These are phyloP conservation scores for Neonectria hederae DNA, from an alignment of 2,329 filamentous ascomycete species.

Conservation along the genomic window DNA sequence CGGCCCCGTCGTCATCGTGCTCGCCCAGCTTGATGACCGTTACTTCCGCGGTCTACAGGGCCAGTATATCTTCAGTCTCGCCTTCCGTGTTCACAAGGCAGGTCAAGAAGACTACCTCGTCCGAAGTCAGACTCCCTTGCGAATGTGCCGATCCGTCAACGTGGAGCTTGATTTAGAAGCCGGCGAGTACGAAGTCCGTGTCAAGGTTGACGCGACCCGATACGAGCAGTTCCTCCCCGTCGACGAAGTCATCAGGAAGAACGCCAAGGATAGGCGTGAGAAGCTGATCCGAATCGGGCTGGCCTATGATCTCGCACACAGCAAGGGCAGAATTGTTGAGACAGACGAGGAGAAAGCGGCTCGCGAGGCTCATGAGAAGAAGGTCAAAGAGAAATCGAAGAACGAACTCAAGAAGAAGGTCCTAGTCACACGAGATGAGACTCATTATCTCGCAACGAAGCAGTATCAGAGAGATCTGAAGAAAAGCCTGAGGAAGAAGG, in stretches of 20 bases:
- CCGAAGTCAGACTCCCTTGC: slow-evolving; percentile 61
- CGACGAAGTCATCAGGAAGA: slow-evolving; percentile 73
- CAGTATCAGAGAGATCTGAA: slow-evolving; percentile 47
- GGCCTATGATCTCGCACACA: slow-evolving; percentile 76
- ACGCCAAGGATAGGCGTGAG: slow-evolving; percentile 70
- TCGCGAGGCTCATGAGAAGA: slow-evolving; percentile 56
- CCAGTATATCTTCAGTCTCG: slow-evolving; percentile 63
- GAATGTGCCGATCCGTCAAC: slow-evolving; percentile 78
- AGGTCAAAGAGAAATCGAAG: slow-evolving; percentile 52
- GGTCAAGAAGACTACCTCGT: slow-evolving; percentile 64
- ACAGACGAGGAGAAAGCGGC: slow-evolving; percentile 58
- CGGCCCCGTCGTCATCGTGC: slow-evolving; percentile 63
- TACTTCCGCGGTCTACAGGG: slow-evolving; percentile 67
- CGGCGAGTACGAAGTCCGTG: slow-evolving; percentile 78
- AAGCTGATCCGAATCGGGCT: slow-evolving; percentile 78
- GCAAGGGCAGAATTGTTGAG: slow-evolving; percentile 66
- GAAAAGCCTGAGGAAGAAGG: slow-evolving; percentile 70
- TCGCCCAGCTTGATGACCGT: slow-evolving; percentile 66
- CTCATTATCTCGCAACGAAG: slow-evolving; percentile 50
- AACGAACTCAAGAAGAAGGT: slow-evolving; percentile 51
- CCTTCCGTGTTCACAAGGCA: slow-evolving; percentile 63
- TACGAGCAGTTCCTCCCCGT: slow-evolving; percentile 59
- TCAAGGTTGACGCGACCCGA: slow-evolving; percentile 78
- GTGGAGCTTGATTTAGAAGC: slow-evolving; percentile 79
- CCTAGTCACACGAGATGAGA: slow-evolving; percentile 51